Conservation (phyloP, 345 rosid species). For the Lepidium didymum region DNA sequence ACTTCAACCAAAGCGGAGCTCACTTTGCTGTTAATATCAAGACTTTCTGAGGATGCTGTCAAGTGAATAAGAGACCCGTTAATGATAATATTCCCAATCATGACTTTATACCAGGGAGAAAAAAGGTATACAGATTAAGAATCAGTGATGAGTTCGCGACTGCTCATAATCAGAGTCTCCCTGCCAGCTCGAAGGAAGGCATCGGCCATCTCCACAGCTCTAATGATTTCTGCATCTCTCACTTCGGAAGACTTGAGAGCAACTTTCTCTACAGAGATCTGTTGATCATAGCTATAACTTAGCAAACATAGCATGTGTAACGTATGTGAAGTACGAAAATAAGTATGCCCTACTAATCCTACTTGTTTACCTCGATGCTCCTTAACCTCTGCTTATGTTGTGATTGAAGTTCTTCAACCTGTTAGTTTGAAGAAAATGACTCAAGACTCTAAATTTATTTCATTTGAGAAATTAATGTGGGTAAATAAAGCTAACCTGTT, state of each 20-base stretch:
- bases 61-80: slow-evolving; percentile 11
- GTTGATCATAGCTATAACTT: slow-evolving; percentile 18
- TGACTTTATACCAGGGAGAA: neutral
- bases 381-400: slow-evolving; percentile 54
- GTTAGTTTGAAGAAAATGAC: slow-evolving; percentile 14
- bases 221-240: slow-evolving; percentile 70
- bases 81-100: neutral
- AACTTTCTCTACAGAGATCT: slow-evolving; percentile 85
- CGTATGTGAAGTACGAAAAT: neutral
- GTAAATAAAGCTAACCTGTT: slow-evolving; percentile 50
- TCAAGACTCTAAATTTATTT: neutral
- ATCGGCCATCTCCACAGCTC: slow-evolving; percentile 70
- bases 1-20: slow-evolving; percentile 96
- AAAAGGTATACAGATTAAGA: neutral
- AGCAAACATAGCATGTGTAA: neutral
- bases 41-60: slow-evolving; percentile 85
- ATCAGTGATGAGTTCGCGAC: slow-evolving; percentile 78
- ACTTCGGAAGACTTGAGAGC: slow-evolving; percentile 65
- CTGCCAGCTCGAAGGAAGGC: slow-evolving; percentile 51
- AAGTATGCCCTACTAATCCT: neutral
- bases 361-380: slow-evolving; percentile 62
- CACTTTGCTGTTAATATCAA: slow-evolving; percentile 89
- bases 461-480: slow-evolving; percentile 8
- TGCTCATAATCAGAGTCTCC: slow-evolving; percentile 85
- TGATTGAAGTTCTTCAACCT: slow-evolving; percentile 82